Evolutionary conservation across 1,284 basidiomycete genomes (phyloP).

Genomic region (Puccinia coronata): DNA sequence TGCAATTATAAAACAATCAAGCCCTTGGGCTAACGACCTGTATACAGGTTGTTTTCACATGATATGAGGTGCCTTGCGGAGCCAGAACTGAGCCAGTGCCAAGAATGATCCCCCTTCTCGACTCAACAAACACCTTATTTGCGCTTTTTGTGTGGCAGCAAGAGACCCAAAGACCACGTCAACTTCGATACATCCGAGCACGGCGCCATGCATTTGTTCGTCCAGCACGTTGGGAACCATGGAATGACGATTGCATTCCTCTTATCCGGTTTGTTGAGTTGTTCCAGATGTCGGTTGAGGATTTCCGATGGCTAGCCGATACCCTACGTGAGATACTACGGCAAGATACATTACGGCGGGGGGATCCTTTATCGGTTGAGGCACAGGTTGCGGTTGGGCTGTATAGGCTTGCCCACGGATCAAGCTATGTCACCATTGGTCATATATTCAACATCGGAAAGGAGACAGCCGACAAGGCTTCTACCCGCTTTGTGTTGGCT

Average conservation of each 20-base stretch:
- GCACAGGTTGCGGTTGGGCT: not conserved
- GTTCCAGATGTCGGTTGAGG: not conserved
- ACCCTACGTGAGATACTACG: not conserved
- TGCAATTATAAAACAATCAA: no score
- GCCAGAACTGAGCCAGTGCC: no score
- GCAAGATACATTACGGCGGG: not conserved
- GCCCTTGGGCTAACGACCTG: no score
- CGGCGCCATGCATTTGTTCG: no score
- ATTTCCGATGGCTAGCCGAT: not conserved
- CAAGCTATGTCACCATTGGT: not conserved
- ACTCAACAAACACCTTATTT: no score
- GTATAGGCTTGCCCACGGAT: not conserved
- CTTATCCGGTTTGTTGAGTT: not conserved
- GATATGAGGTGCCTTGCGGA: no score
- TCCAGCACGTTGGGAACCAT: not conserved
- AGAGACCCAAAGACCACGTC: no score
- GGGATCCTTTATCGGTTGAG: not conserved
- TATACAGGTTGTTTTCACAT: no score
- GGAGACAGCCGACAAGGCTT: not conserved
- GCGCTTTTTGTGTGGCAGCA: no score
- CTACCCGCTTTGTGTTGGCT: not conserved
- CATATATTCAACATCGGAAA: slow-evolving; percentile 8
- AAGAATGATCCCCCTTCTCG: no score
- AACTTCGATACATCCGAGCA: no score
- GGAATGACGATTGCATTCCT: not conserved